A percentile compares a stretch with the other conserved stretches of the same genome.
Conservation (phyloP, 495 filamentous ascomycete genomes). For the Xylaria curta region DNA sequence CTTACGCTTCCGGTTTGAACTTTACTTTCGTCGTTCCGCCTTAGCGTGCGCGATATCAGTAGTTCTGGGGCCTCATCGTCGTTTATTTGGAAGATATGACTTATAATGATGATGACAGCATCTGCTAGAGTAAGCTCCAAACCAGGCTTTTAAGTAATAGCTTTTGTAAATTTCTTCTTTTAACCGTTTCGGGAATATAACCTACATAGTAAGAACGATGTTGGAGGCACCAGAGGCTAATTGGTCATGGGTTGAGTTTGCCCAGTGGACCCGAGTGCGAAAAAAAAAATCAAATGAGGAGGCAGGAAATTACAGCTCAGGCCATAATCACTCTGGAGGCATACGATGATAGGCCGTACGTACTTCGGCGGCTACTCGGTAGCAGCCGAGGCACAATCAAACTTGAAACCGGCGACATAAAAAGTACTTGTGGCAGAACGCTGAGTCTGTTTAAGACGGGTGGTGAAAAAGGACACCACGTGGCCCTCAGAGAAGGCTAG, state of each 20-base stretch:
- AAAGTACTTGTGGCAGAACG: background rate
- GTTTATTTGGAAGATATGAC: background rate
- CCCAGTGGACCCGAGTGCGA: background rate
- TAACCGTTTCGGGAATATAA: background rate
- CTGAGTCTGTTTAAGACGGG: conserved; percentile 10
- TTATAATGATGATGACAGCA: background rate
- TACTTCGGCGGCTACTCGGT: conserved; percentile 14
- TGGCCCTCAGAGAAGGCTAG: conserved; percentile 10
- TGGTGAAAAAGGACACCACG: conserved; percentile 20
- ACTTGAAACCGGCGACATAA: conserved; percentile 6
- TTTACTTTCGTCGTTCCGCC: background rate
- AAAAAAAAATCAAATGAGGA: background rate
- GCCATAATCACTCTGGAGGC: background rate
- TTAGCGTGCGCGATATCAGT: background rate
- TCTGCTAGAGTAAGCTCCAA: background rate
- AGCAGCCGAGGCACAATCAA: conserved; percentile 9
- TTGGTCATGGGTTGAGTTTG: background rate
- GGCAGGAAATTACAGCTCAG: background rate
- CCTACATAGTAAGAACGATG: background rate
- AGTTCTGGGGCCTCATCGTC: background rate
- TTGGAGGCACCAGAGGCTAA: background rate
- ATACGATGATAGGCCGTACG: background rate
- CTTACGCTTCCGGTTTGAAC: conserved; percentile 2
- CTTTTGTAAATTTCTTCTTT: background rate
- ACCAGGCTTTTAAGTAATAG: background rate